phyloP scores from a whole-genome alignment of 345 rosid species.

The Arabis alpina region DNA sequence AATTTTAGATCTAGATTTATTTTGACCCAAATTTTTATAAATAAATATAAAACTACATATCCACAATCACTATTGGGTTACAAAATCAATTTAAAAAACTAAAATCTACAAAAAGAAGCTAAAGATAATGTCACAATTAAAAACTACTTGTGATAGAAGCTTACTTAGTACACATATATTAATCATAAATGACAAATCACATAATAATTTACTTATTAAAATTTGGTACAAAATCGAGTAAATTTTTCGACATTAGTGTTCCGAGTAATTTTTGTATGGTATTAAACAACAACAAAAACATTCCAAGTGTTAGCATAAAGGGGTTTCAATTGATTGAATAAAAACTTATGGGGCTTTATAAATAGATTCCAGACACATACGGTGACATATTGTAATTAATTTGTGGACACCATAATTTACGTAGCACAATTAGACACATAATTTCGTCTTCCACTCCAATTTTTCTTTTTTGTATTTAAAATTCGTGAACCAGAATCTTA shows the following conservation, averaged over 20 bases:
- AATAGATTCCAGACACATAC: neutral
- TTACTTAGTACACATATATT: neutral
- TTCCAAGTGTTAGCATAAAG: neutral
- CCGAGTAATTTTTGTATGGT: neutral
- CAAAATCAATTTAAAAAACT: too few species aligned
- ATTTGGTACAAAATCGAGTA: neutral
- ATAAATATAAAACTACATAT: too few species aligned
- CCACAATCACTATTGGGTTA: too few species aligned
- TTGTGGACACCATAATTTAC: slow-evolving; percentile 61
- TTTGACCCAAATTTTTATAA: too few species aligned
- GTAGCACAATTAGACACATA: slow-evolving; percentile 27
- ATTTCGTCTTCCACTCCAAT: slow-evolving; percentile 29
- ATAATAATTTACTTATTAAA: too few species aligned
- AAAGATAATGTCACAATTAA: too few species aligned
- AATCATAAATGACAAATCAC: neutral
- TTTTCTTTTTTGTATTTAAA: slow-evolving; percentile 28
- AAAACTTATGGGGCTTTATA: neutral
- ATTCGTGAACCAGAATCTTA: slow-evolving; percentile 19
- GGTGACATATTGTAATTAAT: slow-evolving; percentile 27
- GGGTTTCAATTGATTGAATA: neutral
- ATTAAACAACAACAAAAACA: neutral
- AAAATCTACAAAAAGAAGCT: too few species aligned
- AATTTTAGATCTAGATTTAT: too few species aligned
- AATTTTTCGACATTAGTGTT: neutral
- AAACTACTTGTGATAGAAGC: too few species aligned